Conservation (phyloP, 169 alveolate genomes). For the Plasmodium vinckei region DNA sequence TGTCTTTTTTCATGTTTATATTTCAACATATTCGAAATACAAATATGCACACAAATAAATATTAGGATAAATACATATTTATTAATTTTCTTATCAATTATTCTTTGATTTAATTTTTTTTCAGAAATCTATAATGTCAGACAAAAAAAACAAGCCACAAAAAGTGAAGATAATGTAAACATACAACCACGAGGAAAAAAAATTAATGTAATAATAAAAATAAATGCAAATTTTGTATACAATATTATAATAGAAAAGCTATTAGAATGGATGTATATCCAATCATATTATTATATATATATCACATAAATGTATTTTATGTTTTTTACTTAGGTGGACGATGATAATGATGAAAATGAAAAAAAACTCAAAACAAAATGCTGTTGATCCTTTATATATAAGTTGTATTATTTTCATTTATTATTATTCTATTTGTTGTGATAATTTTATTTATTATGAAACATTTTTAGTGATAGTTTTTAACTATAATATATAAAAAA, state of each 20-base stretch:
- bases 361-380: slow-evolving; percentile 45
- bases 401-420: slow-evolving; percentile 43
- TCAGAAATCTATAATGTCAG: slow-evolving; percentile 74
- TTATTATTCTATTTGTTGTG: slow-evolving; percentile 38
- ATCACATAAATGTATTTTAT: not conserved
- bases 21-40: not conserved
- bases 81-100: slow-evolving; percentile 11
- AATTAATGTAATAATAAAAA: slow-evolving; percentile 48
- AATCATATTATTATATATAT: not conserved
- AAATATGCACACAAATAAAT: not conserved
- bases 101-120: not conserved
- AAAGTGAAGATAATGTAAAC: slow-evolving; percentile 68
- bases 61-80: not conserved
- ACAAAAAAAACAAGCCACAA: slow-evolving; percentile 71
- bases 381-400: slow-evolving; percentile 20
- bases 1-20: too few species aligned
- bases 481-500: slow-evolving; percentile 23
- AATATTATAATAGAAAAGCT: too few species aligned
- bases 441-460: slow-evolving; percentile 63
- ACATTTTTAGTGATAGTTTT: slow-evolving; percentile 51
- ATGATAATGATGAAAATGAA: slow-evolving; percentile 53
- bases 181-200: slow-evolving; percentile 76
- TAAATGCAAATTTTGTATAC: not conserved
- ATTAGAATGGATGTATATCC: not conserved
- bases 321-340: slow-evolving; percentile 39